Evolutionary conservation across 1,284 basidiomycete genomes (phyloP).

Genomic region (Polyporus tsugae): DNA sequence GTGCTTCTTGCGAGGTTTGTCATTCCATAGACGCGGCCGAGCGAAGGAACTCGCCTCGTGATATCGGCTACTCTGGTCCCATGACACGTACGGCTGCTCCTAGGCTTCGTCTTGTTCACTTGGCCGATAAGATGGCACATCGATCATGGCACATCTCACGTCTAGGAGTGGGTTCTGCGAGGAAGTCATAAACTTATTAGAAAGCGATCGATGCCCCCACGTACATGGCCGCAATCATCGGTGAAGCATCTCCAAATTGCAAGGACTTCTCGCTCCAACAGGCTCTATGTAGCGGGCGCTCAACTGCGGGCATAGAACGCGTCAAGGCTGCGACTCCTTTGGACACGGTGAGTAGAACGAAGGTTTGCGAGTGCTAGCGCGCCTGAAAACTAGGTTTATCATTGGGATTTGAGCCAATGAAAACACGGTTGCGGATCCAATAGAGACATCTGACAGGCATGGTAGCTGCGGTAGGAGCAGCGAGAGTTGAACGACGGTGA

Average conservation of each 20-base stretch:
- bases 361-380: not conserved
- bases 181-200: not conserved
- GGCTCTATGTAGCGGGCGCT: not conserved
- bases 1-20: not conserved
- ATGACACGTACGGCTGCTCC: not conserved
- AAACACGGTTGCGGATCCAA: not conserved
- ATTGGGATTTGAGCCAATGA: not conserved
- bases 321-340: too few species aligned
- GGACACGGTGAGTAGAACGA: not conserved
- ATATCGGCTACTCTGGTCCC: not conserved
- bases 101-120: not conserved
- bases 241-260: not conserved
- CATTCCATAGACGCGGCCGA: not conserved
- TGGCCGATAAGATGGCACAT: too few species aligned
- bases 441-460: not conserved
- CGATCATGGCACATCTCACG: too few species aligned
- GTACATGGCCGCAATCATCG: not conserved
- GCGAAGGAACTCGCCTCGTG: not conserved
- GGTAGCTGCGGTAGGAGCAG: not conserved
- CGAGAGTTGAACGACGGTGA: not conserved
- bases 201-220: not conserved
- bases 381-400: not conserved
- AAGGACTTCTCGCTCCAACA: not conserved
- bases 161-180: too few species aligned
- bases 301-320: not conserved